phyloP scores from a whole-genome alignment of 768 basidiomycete species.

The Leccinum disarticulatum region DNA sequence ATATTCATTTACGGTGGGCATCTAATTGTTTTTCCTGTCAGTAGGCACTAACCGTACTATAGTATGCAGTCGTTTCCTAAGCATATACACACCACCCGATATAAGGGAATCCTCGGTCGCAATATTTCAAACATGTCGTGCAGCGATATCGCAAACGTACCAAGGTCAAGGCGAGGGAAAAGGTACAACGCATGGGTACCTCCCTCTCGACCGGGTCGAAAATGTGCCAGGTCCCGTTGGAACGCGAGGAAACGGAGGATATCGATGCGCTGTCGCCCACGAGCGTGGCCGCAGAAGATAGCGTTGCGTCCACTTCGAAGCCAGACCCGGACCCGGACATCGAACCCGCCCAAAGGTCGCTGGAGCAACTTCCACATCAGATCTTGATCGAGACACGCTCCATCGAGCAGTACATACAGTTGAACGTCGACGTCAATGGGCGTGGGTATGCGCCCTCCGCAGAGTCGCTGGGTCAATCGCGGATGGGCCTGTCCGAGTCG shows the following conservation, averaged over 20 bases:
- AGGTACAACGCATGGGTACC: neutral
- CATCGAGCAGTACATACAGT: slow-evolving; percentile 43
- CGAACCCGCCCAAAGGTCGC: slow-evolving; percentile 25
- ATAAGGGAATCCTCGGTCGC: slow-evolving; percentile 48
- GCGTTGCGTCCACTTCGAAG: slow-evolving; percentile 40
- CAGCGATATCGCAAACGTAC: slow-evolving; percentile 41
- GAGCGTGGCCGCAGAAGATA: too few relatives aligned
- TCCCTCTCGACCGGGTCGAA: too few relatives aligned
- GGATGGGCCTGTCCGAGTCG: slow-evolving; percentile 62
- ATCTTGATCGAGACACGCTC: slow-evolving; percentile 37
- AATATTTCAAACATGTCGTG: slow-evolving; percentile 43
- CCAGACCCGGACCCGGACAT: slow-evolving; percentile 3
- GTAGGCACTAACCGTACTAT: neutral
- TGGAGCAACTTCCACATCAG: slow-evolving; percentile 41
- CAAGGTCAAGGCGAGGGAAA: slow-evolving; percentile 12
- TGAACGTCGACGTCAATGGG: slow-evolving; percentile 65
- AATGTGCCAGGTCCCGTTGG: too few relatives aligned
- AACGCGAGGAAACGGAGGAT: too few relatives aligned
- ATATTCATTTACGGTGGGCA: slow-evolving; percentile 67
- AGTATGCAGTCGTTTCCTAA: slow-evolving; percentile 56
- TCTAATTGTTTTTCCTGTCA: neutral
- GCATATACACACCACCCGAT: slow-evolving; percentile 54
- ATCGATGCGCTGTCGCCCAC: too few relatives aligned
- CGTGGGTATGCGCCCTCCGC: slow-evolving; percentile 68
- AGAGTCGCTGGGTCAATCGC: slow-evolving; percentile 68